Evolutionary conservation across 106 monocot genomes (phyloP).

Genomic region (Iris macrosiphon): DNA sequence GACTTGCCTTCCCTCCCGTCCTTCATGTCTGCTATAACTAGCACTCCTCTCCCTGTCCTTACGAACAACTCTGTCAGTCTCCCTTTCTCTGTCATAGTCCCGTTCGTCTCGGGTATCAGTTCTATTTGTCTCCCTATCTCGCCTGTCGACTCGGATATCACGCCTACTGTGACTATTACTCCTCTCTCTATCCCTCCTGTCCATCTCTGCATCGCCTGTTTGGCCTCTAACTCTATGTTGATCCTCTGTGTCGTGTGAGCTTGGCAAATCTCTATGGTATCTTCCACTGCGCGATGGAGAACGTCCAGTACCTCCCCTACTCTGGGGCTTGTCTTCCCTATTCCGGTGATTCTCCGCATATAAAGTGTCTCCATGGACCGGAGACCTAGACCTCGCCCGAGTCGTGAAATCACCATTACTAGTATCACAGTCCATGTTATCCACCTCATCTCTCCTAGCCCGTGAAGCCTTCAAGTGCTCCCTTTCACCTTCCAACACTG

Average conservation of each 20-base stretch:
- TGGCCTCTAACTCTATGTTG: slow-evolving; percentile 11
- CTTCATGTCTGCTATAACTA: slow-evolving; percentile 35
- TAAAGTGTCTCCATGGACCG: slow-evolving; percentile 17
- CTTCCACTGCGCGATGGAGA: slow-evolving; percentile 18
- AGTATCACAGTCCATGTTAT: neutral
- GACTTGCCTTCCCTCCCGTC: slow-evolving; percentile 10
- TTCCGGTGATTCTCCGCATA: slow-evolving; percentile 16
- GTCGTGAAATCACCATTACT: slow-evolving; percentile 10
- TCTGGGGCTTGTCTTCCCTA: slow-evolving; percentile 13
- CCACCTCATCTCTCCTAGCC: neutral
- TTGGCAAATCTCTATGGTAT: slow-evolving; percentile 23
- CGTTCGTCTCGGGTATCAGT: neutral
- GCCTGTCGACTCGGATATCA: too few species aligned
- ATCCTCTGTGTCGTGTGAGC: slow-evolving; percentile 19
- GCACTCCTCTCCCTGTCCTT: slow-evolving; percentile 36
- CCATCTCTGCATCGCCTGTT: slow-evolving; percentile 13
- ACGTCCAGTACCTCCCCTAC: neutral
- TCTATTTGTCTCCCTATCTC: slow-evolving; percentile 9
- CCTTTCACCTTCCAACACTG: slow-evolving; percentile 5
- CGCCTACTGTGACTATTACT: neutral
- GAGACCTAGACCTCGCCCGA: slow-evolving; percentile 18
- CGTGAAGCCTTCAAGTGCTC: neutral
- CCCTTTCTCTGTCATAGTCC: neutral
- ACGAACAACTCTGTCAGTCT: neutral
- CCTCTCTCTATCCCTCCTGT: slow-evolving; percentile 9